Conservation (phyloP, 148 eudicot genomes). For the Camellia sinensis region DNA sequence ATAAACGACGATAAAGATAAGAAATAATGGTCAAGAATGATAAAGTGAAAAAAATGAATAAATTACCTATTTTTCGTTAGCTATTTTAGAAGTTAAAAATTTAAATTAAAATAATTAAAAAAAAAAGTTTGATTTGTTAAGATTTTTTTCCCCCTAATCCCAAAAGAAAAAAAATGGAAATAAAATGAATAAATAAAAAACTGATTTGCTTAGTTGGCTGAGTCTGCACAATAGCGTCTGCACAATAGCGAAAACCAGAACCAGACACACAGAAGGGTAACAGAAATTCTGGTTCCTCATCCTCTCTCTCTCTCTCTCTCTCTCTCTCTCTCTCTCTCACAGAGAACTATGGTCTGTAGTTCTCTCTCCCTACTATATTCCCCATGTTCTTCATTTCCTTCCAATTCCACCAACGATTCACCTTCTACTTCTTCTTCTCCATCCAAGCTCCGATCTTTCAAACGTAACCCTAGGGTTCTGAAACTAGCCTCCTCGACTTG, state of each 20-base stretch:
- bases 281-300: constrained; percentile 3
- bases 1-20: no score
- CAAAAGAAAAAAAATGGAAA: not conserved
- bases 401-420: constrained; percentile 19
- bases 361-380: constrained; percentile 45
- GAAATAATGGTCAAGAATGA: no score
- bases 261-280: not conserved
- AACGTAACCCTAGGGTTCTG: constrained; percentile 24
- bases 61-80: no score
- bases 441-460: constrained; percentile 16
- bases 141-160: not conserved
- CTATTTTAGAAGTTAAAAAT: no score
- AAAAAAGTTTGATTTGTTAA: no score
- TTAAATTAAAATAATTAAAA: no score
- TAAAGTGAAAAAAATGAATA: no score
- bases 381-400: constrained; percentile 22
- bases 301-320: not conserved
- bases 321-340: not conserved
- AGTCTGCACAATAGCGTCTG: not conserved
- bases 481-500: not conserved
- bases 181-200: not conserved
- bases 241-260: not conserved
- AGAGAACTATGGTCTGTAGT: constrained; percentile 27
- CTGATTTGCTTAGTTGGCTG: not conserved
- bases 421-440: constrained; percentile 18